phyloP scores from a whole-genome alignment of 495 filamentous ascomycete genomes.

The Penicillium bialowiezense region DNA sequence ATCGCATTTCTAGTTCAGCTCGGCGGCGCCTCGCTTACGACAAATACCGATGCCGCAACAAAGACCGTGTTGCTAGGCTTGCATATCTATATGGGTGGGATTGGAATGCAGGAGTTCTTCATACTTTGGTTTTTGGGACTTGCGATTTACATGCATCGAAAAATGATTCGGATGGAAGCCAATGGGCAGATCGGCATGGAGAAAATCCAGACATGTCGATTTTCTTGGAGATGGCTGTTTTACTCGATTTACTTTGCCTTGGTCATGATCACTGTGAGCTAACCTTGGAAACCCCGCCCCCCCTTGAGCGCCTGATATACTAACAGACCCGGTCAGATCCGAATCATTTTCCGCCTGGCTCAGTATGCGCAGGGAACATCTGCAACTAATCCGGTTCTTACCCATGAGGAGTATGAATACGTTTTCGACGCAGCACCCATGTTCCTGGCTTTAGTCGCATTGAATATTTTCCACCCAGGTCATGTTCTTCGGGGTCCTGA shows the following conservation, averaged over 20 bases:
- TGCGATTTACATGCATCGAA: slow-evolving; percentile 46
- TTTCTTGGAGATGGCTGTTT: neutral
- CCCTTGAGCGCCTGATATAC: neutral
- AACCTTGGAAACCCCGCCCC: too few species aligned
- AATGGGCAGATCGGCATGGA: neutral
- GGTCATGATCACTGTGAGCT: neutral
- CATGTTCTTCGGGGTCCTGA: neutral
- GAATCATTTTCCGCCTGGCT: slow-evolving; percentile 2
- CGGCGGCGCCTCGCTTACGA: neutral
- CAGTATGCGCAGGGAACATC: neutral
- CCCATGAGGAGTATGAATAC: slow-evolving; percentile 5
- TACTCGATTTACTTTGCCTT: neutral
- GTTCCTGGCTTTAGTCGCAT: neutral
- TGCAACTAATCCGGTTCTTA: neutral
- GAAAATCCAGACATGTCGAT: neutral
- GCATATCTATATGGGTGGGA: slow-evolving; percentile 56
- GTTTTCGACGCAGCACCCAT: slow-evolving; percentile 4
- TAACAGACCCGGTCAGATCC: neutral
- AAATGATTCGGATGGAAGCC: slow-evolving; percentile 15
- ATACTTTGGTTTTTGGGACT: slow-evolving; percentile 48
- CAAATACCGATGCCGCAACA: neutral
- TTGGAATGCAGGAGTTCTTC: slow-evolving; percentile 55
- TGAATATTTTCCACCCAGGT: neutral
- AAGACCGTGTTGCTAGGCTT: slow-evolving; percentile 25
- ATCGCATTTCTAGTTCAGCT: neutral